A percentile compares a stretch with the other conserved stretches of the same genome.
Conservation (phyloP, 2,329 filamentous ascomycete genomes). For the Colletotrichum karsti region DNA sequence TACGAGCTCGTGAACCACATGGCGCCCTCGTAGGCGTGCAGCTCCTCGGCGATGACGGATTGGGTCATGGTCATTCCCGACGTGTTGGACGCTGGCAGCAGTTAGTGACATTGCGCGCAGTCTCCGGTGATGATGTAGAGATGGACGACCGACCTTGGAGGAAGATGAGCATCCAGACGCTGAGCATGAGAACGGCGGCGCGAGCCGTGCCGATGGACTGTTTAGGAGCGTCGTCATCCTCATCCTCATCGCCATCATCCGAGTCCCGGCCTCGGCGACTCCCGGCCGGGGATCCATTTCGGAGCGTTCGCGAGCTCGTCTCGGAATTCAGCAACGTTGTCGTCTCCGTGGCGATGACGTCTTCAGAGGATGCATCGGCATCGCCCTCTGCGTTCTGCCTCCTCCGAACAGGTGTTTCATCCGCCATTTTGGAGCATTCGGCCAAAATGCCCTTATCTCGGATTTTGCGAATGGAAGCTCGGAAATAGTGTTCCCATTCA, state of each 20-base stretch:
- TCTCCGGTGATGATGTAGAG: not conserved
- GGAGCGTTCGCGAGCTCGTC: constrained; percentile 21
- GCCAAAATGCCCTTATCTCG: constrained; percentile 15
- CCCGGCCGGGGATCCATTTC: constrained; percentile 9
- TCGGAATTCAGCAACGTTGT: constrained; percentile 27
- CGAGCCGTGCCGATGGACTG: constrained; percentile 40
- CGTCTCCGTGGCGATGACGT: constrained; percentile 23
- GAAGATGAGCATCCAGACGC: constrained; percentile 66
- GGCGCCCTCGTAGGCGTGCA: constrained; percentile 76
- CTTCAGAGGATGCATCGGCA: not conserved
- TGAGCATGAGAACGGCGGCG: constrained; percentile 56
- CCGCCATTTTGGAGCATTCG: not conserved
- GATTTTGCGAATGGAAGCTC: not conserved
- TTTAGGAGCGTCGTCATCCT: constrained; percentile 27
- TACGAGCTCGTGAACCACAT: constrained; percentile 87
- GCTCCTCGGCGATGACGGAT: constrained; percentile 76
- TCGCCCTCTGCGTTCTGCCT: not conserved
- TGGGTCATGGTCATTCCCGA: constrained; percentile 85
- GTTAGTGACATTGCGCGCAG: not conserved
- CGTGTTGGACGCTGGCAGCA: constrained; percentile 70
- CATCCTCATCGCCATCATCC: constrained; percentile 14
- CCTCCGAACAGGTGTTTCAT: not conserved
- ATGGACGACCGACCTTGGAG: constrained; percentile 60
- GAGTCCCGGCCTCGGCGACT: constrained; percentile 10
- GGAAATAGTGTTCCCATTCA: constrained; percentile 14